Evolutionary conservation across 2,329 filamentous ascomycete species (phyloP).

Genomic region (Drechslerella stenobrocha): DNA sequence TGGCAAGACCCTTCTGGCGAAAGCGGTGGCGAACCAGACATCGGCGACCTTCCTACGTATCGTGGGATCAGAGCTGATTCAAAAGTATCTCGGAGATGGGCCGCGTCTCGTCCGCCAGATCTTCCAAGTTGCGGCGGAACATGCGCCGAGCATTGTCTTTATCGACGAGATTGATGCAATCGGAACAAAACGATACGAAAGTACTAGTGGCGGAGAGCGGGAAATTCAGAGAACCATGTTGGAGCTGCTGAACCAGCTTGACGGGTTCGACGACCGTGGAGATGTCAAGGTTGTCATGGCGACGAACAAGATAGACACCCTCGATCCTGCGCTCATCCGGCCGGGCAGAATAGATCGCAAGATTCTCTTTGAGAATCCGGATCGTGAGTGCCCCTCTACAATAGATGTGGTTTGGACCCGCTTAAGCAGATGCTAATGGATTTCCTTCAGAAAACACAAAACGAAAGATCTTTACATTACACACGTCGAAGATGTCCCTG

Average conservation of each 20-base stretch:
- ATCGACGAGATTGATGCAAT: conserved; percentile 99
- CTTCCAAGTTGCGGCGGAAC: conserved; percentile 86
- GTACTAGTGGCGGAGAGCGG: conserved; percentile 91
- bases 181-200: conserved; percentile 97
- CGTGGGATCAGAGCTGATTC: conserved; percentile 93
- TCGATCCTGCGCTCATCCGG: conserved; percentile 93
- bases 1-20: conserved; percentile 96
- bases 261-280: conserved; percentile 97
- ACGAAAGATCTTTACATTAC: conserved; percentile 96
- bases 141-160: conserved; percentile 95
- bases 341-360: conserved; percentile 98
- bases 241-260: conserved; percentile 95
- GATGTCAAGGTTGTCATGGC: conserved; percentile 99
- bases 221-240: conserved; percentile 99
- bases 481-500: conserved; percentile 98
- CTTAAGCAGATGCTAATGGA: conserved; percentile 51
- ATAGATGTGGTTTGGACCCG: background rate
- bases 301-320: conserved; percentile 98
- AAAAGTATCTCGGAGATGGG: conserved; percentile 97
- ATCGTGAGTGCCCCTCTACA: conserved; percentile 60
- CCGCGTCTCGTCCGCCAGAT: conserved; percentile 92
- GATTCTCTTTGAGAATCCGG: conserved; percentile 77
- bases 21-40: conserved; percentile 98
- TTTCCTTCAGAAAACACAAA: conserved; percentile 72
- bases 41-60: conserved; percentile 97